Evolutionary conservation across 768 basidiomycete genomes (phyloP).

Genomic region (Thelephora aurantiotincta): DNA sequence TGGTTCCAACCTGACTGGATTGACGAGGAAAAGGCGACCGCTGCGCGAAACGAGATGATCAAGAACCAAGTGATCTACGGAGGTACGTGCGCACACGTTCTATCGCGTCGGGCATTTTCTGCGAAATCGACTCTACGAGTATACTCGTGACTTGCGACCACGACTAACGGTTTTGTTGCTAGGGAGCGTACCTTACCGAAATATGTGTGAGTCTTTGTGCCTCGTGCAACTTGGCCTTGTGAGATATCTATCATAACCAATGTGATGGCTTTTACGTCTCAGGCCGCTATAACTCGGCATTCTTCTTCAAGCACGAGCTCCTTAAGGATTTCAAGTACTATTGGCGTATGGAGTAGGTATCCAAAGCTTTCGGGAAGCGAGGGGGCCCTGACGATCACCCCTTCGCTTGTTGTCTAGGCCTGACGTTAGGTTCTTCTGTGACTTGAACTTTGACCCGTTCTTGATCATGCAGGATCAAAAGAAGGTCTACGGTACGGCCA

Average conservation of each 20-base stretch:
- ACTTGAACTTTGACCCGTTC: constrained; percentile 43
- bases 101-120: constrained; percentile 3
- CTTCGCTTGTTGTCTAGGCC: constrained; percentile 20
- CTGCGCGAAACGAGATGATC: constrained; percentile 37
- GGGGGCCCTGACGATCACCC: neutral
- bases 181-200: constrained; percentile 2
- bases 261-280: neutral
- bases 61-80: constrained; percentile 46
- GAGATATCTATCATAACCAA: neutral
- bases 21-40: constrained; percentile 38
- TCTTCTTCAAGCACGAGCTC: constrained; percentile 41
- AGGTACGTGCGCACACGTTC: constrained; percentile 14
- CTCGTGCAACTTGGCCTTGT: neutral
- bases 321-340: constrained; percentile 24
- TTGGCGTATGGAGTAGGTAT: constrained; percentile 38
- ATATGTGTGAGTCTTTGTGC: neutral
- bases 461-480: constrained; percentile 40
- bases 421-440: constrained; percentile 44
- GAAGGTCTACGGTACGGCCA: constrained; percentile 34
- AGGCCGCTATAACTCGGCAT: constrained; percentile 11
- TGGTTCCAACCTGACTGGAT: constrained; percentile 75
- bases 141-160: too few relatives aligned
- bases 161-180: neutral
- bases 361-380: neutral
- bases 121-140: neutral